Percentiles rank a stretch among this genome's conserved stretches.
Conservation (phyloP, 176 grass and related monocot genomes). For the Hsuehochloa calcarea region DNA sequence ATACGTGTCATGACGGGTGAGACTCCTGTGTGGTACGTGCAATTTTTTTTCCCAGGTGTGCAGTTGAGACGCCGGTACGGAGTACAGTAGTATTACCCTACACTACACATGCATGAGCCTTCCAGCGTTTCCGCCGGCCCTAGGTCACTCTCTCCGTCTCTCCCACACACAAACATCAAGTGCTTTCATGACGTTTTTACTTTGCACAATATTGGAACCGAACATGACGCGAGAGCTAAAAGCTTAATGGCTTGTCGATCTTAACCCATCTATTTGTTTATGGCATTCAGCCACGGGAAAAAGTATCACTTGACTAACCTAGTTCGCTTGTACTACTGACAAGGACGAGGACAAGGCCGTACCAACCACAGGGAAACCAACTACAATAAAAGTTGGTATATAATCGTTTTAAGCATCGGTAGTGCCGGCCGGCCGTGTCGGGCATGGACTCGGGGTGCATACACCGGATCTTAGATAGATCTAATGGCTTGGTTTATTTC, state of each 20-base stretch:
- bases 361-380: conserved; percentile 4
- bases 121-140: neutral
- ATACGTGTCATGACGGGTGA: neutral
- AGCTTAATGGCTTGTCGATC: neutral
- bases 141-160: neutral
- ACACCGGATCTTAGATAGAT: neutral
- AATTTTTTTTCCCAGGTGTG: neutral
- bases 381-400: neutral
- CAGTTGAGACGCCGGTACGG: neutral
- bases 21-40: neutral
- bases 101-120: neutral
- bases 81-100: neutral
- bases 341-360: conserved; percentile 17
- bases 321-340: neutral
- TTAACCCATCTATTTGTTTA: neutral
- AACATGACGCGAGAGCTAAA: conserved; percentile 5
- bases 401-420: neutral
- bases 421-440: neutral
- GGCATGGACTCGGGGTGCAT: neutral
- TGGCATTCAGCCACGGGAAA: neutral
- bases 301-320: conserved; percentile 1
- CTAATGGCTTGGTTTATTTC: neutral
- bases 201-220: neutral
- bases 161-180: neutral
- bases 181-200: neutral